These are phyloP conservation scores for Globisporangium cystogenes DNA, from an alignment of 352 stramenopile species.

Conservation along the genomic window DNA sequence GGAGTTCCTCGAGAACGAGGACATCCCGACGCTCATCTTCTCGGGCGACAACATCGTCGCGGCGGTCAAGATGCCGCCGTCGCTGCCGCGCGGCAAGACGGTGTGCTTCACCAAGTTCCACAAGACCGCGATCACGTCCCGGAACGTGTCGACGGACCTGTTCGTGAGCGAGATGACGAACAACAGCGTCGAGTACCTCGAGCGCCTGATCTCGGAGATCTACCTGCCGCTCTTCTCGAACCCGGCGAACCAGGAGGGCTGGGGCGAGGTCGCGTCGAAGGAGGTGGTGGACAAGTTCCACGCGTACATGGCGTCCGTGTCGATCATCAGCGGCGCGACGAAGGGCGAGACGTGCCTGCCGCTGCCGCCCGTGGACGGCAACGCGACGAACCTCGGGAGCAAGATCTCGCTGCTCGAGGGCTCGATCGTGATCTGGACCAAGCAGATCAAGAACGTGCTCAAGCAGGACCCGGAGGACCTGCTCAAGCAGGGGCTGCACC, in stretches of 20 bases:
- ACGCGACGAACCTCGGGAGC: conserved; percentile 79
- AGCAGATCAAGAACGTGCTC: conserved; percentile 98
- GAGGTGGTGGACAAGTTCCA: conserved; percentile 98
- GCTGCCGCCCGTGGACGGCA: conserved; percentile 88
- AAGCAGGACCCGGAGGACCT: conserved; percentile 97
- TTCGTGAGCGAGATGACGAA: conserved; percentile 83
- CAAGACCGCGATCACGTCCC: conserved; percentile 67
- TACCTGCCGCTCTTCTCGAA: conserved; percentile 96
- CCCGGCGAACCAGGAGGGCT: conserved; percentile 91
- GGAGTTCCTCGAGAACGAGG: conserved; percentile 86
- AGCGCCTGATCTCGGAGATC: conserved; percentile 92
- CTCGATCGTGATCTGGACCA: conserved; percentile 98
- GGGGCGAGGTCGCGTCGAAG: conserved; percentile 95
- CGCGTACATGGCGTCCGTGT: conserved; percentile 94
- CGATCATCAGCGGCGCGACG: conserved; percentile 95
- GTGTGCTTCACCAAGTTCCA: conserved; percentile 91
- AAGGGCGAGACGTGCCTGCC: conserved; percentile 97
- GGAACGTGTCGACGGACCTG: conserved; percentile 86
- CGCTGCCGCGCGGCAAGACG: conserved; percentile 85
- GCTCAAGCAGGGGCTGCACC: conserved; percentile 95
- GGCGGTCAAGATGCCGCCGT: conserved; percentile 83
- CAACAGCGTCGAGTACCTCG: conserved; percentile 93
- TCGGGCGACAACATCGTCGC: conserved; percentile 84
- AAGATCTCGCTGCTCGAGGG: conserved; percentile 96
- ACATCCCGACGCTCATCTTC: conserved; percentile 86